A percentile compares a stretch with the other conserved stretches of the same genome.
These are phyloP conservation scores for Sphagnum contortum DNA, from an alignment of 225 moss, liverwort and hornwort genomes.

Conservation along the genomic window DNA sequence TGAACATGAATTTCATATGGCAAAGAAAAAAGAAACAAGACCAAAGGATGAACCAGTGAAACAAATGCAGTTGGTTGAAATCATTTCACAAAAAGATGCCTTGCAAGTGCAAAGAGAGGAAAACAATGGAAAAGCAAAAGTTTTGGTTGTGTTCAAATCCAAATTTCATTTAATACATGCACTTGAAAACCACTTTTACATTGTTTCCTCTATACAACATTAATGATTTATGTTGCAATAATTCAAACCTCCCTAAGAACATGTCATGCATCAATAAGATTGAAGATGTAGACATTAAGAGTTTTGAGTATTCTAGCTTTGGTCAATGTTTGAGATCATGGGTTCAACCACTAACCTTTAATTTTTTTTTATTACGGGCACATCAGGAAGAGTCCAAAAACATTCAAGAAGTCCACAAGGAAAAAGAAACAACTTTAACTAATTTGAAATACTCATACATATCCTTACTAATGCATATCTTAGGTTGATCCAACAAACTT, in stretches of 20 bases:
- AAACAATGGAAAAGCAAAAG: conserved; percentile 43
- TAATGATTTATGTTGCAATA: too few relatives aligned
- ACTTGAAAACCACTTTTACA: neutral
- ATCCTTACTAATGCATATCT: too few relatives aligned
- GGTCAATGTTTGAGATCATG: too few relatives aligned
- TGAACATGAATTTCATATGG: conserved; percentile 51
- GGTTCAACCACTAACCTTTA: neutral
- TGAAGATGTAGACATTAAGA: too few relatives aligned
- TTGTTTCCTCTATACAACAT: too few relatives aligned
- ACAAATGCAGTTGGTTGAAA: conserved; percentile 37
- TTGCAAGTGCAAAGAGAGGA: conserved; percentile 38
- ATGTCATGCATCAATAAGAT: too few relatives aligned
- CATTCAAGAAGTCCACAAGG: conserved; percentile 21
- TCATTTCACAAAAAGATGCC: conserved; percentile 52
- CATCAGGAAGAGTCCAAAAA: conserved; percentile 32
- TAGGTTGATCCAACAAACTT: neutral
- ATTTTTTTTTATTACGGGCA: conserved; percentile 14
- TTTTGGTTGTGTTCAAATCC: conserved; percentile 6
- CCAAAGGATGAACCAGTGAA: conserved; percentile 29
- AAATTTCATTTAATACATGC: too few relatives aligned
- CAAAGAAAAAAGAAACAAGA: conserved; percentile 30
- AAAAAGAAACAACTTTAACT: conserved; percentile 20
- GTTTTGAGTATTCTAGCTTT: too few relatives aligned
- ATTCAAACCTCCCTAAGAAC: too few relatives aligned
- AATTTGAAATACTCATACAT: conserved; percentile 28